phyloP scores from a whole-genome alignment of 1,284 basidiomycete genomes.

The Vanrija pseudolonga region DNA sequence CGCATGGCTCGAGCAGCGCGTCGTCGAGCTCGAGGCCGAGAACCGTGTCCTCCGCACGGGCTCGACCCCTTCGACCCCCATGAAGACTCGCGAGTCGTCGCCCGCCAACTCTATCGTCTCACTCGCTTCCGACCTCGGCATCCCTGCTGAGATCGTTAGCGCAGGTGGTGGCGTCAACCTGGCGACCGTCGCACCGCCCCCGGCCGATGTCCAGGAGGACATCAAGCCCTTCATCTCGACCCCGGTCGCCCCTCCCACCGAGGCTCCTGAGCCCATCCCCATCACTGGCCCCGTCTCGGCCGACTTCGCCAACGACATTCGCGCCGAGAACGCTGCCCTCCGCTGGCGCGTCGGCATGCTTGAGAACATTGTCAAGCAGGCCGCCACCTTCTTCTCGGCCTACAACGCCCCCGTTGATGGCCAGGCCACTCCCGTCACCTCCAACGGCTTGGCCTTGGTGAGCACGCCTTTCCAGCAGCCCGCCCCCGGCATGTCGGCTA shows the following conservation, averaged over 20 bases:
- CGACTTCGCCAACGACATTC: constrained; percentile 11
- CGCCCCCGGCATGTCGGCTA: constrained; percentile 23
- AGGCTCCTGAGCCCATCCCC: not conserved
- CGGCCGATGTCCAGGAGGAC: constrained; percentile 29
- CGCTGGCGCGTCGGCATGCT: constrained; percentile 35
- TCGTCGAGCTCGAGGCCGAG: constrained; percentile 44
- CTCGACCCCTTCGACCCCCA: constrained; percentile 9
- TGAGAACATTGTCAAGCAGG: constrained; percentile 45
- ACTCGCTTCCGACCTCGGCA: constrained; percentile 34
- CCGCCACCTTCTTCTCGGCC: constrained; percentile 32
- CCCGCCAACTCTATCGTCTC: constrained; percentile 35
- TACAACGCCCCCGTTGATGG: constrained; percentile 10
- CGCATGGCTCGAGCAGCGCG: constrained; percentile 43
- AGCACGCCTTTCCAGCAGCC: constrained; percentile 5
- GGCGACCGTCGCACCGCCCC: constrained; percentile 38
- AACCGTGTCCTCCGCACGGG: constrained; percentile 34
- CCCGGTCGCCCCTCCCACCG: constrained; percentile 2
- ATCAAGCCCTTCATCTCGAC: constrained; percentile 25
- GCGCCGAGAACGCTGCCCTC: constrained; percentile 34
- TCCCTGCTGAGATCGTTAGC: constrained; percentile 32
- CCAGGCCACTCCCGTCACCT: not conserved
- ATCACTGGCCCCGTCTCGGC: constrained; percentile 1
- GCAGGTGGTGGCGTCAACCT: constrained; percentile 38
- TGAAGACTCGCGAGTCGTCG: constrained; percentile 26
- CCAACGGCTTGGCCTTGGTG: constrained; percentile 1